Evolutionary conservation across 768 basidiomycete species (phyloP), one percentile per base, ranked within the genome.

Genomic region (Mycena belliarum): DNA sequence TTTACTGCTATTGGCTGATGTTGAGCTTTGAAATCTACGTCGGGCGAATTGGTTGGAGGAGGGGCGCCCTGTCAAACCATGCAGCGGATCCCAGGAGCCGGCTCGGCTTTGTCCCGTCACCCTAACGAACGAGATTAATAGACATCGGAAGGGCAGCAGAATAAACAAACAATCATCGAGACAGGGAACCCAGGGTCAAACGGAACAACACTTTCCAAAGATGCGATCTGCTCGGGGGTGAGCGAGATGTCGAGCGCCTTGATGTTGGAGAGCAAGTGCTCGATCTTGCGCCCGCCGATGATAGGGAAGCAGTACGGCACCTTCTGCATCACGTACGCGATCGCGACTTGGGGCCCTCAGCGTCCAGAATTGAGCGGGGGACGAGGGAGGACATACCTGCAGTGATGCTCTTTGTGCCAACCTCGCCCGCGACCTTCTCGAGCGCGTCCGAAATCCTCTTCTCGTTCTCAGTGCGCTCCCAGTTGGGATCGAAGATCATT

Each of bases 281-380:
- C 74, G 35, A 77, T 65, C 56, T 80, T 82, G 64, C 77, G 71
- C 5, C 76, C 74, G 8, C 76, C 77, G 25, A 78, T 63, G 46
- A 78, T 68, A 0, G 76, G 76, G 50, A 52, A 58, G 21, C 43
- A 46, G 50, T 58, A 52, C 11, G 57, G 57, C 3, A 41, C 49
- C 29, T 80, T 81, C 43, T 76, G 76, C 69, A 81, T 70, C 33
- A 80, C 64, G 43, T 78, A 79, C 16, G 76, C 75, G 55, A 81
- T 74, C 11, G 78, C 79, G 11, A 79, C 77, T 60, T 15, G 42
- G 14, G 14, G 18, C 2, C 26, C 29, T 42, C 40, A 32, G 40
- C 14, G 15, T 14, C 28, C 6, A 2, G 14, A 44, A 44, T 14
- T 12, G 4, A 15, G 18, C 25, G 10, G 23, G 12, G 4, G 3